Evolutionary conservation across 768 basidiomycete genomes (phyloP).

Genomic region (Tubosaeta sp.): DNA sequence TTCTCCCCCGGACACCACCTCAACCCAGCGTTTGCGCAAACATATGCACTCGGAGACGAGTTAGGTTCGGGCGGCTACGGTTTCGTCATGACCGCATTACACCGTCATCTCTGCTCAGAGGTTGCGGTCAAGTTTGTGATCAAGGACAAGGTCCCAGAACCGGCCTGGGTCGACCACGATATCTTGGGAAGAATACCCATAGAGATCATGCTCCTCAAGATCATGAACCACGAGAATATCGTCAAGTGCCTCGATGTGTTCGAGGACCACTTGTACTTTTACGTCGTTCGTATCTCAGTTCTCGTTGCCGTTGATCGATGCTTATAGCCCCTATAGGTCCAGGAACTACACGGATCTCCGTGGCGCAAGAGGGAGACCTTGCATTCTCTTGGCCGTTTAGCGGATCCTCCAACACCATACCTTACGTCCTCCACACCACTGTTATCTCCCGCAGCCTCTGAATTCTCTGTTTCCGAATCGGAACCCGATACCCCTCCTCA

Average conservation of each 20-base stretch:
- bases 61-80: conserved; percentile 92
- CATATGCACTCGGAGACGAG: conserved; percentile 66
- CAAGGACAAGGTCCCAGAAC: conserved; percentile 61
- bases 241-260: conserved; percentile 81
- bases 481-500: conserved; percentile 42
- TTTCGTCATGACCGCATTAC: conserved; percentile 85
- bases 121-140: conserved; percentile 96
- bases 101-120: conserved; percentile 55
- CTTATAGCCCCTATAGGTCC: conserved; percentile 49
- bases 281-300: conserved; percentile 56
- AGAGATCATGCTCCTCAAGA: conserved; percentile 74
- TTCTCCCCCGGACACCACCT: conserved; percentile 63
- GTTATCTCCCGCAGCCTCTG: conserved; percentile 54
- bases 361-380: conserved; percentile 57
- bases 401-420: conserved; percentile 20
- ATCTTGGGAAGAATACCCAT: conserved; percentile 64
- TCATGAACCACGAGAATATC: conserved; percentile 74
- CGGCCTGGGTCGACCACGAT: conserved; percentile 55
- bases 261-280: conserved; percentile 82
- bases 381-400: conserved; percentile 21
- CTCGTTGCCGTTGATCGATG: conserved; percentile 1
- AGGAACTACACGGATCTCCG: conserved; percentile 90
- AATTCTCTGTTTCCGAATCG: conserved; percentile 42
- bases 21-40: conserved; percentile 52
- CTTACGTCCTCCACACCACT: conserved; percentile 43